A percentile compares a stretch with the other conserved stretches of the same genome.
Conservation (phyloP, 2,329 filamentous ascomycete genomes). For the Elsinoe necatrix region DNA sequence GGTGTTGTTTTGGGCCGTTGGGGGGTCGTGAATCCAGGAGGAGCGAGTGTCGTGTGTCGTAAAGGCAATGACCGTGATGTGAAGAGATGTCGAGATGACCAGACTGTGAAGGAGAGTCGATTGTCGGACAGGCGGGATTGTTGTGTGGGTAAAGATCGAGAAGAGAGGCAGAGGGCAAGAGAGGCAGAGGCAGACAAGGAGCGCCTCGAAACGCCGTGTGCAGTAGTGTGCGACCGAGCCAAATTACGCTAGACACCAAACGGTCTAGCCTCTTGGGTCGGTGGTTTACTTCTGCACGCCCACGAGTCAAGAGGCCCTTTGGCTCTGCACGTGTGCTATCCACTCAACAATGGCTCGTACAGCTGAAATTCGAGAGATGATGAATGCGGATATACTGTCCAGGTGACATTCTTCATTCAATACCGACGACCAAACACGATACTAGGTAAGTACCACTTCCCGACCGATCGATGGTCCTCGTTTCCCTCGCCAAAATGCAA, state of each 20-base stretch:
- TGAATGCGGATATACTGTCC: neutral
- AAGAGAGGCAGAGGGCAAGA: neutral
- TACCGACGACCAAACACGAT: conserved; percentile 4
- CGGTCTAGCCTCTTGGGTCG: neutral
- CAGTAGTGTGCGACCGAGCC: conserved; percentile 9
- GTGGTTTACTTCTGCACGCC: neutral
- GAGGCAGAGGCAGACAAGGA: conserved; percentile 1
- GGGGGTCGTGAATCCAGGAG: neutral
- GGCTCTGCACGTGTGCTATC: neutral
- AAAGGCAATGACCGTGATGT: neutral
- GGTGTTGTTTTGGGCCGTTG: conserved; percentile 14
- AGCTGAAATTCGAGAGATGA: neutral
- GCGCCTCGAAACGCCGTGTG: neutral
- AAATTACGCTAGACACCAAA: neutral
- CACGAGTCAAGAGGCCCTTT: neutral
- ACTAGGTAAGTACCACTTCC: neutral
- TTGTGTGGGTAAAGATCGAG: conserved; percentile 11
- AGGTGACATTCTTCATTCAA: neutral
- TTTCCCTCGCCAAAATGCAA: conserved; percentile 9
- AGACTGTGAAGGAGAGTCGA: conserved; percentile 7
- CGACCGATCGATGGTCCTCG: neutral
- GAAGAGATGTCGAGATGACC: neutral
- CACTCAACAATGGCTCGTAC: neutral
- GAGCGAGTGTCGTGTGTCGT: conserved; percentile 11
- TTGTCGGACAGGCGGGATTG: neutral